phyloP scores from a whole-genome alignment of 163 green algal genomes.

The Scenedesmus sp. region DNA sequence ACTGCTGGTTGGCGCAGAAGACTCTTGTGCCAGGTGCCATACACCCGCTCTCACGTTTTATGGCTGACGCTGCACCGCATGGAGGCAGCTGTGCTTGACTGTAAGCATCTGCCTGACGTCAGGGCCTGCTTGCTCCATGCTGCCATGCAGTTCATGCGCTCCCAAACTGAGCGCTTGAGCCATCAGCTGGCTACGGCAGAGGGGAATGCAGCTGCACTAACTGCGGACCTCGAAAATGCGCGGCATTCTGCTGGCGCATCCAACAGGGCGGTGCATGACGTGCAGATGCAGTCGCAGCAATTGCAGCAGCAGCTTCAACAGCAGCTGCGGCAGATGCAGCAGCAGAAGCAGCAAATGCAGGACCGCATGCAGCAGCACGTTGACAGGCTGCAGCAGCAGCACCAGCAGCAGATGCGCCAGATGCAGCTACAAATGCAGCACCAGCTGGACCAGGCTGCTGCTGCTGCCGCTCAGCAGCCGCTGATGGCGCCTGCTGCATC shows the following conservation, averaged over 20 bases:
- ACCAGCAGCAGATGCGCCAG: neutral
- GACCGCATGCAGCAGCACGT: constrained; percentile 54
- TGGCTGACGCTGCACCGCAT: too few relatives aligned
- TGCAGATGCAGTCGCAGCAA: constrained; percentile 28
- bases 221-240: neutral
- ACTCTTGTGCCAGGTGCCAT: too few relatives aligned
- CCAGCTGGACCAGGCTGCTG: neutral
- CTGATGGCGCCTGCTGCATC: neutral
- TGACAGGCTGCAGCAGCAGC: constrained; percentile 19
- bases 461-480: neutral
- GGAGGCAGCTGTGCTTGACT: too few relatives aligned
- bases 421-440: constrained; percentile 11
- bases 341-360: constrained; percentile 58
- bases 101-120: neutral
- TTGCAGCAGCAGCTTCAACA: constrained; percentile 19
- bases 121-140: neutral
- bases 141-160: neutral
- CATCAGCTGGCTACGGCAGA: constrained; percentile 49
- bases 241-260: neutral
- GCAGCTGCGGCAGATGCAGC: constrained; percentile 15
- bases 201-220: neutral
- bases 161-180: constrained; percentile 14
- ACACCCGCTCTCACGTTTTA: too few relatives aligned
- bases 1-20: too few relatives aligned
- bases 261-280: neutral